Conservation (phyloP, 495 filamentous ascomycete species). For the Recurvomyces mirabilis region DNA sequence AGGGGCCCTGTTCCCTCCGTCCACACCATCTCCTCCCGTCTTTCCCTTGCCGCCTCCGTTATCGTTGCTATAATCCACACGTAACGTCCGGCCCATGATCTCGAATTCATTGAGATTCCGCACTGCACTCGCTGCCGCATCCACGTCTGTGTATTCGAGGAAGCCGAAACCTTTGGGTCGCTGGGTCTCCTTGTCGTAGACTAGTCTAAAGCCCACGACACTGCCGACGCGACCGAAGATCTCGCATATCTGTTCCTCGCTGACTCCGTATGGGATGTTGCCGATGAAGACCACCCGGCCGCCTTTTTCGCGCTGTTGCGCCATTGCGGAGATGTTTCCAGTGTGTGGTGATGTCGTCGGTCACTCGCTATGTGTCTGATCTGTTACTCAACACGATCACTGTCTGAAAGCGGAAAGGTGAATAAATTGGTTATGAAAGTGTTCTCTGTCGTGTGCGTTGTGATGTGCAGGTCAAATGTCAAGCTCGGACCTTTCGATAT, state of each 20-base stretch:
- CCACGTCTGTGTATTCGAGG: conserved; percentile 79
- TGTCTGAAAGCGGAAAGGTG: no score
- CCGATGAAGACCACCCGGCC: conserved; percentile 32
- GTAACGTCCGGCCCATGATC: conserved; percentile 85
- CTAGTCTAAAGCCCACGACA: conserved; percentile 84
- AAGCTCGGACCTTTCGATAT: neutral
- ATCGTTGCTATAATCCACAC: conserved; percentile 92
- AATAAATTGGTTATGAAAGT: no score
- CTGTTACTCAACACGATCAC: no score
- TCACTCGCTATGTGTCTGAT: no score
- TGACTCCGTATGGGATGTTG: conserved; percentile 33
- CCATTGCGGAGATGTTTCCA: neutral
- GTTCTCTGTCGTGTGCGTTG: no score
- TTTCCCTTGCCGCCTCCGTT: conserved; percentile 60
- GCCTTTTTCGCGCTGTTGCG: conserved; percentile 18
- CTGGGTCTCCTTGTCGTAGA: conserved; percentile 92
- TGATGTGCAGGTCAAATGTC: neutral
- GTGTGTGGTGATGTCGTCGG: neutral
- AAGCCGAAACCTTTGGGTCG: conserved; percentile 95
- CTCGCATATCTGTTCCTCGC: conserved; percentile 83
- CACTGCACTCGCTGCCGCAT: conserved; percentile 86
- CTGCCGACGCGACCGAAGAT: conserved; percentile 80
- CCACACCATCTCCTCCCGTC: neutral
- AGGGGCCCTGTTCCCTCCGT: conserved; percentile 7
- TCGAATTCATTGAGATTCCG: conserved; percentile 94